Conservation (phyloP, 1,284 basidiomycete genomes). For the Thecaphora frezii region DNA sequence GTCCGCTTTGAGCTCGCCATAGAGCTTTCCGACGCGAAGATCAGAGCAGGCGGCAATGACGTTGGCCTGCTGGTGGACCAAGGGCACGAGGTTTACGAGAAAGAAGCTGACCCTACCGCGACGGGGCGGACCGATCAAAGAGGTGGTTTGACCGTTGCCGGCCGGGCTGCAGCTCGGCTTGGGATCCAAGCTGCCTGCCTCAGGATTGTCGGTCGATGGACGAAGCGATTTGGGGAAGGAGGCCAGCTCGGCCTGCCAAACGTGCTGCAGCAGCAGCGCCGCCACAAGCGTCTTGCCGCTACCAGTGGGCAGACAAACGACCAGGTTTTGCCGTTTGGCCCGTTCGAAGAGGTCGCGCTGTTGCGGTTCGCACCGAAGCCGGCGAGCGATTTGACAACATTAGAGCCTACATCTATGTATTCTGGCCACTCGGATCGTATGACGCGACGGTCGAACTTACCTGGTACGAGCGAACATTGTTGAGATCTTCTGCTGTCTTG, state of each 20-base stretch:
- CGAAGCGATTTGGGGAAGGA: not conserved
- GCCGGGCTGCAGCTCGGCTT: too few relatives aligned
- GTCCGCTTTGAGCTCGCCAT: slow-evolving; percentile 28
- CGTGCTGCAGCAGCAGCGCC: slow-evolving; percentile 38
- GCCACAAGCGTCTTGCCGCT: slow-evolving; percentile 49
- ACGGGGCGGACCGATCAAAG: not conserved
- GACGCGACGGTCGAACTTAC: too few relatives aligned
- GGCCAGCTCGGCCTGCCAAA: slow-evolving; percentile 3
- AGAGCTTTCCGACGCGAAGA: slow-evolving; percentile 30
- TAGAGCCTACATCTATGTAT: too few relatives aligned
- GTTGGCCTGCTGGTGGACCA: slow-evolving; percentile 43
- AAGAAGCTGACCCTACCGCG: slow-evolving; percentile 20
- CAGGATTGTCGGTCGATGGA: too few relatives aligned
- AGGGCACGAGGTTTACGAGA: slow-evolving; percentile 41
- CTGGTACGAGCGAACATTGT: not conserved
- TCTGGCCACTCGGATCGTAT: too few relatives aligned
- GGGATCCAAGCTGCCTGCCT: not conserved
- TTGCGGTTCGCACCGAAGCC: not conserved
- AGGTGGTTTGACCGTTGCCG: not conserved
- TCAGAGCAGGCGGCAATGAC: slow-evolving; percentile 37
- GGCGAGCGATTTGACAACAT: not conserved
- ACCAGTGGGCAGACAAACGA: slow-evolving; percentile 48
- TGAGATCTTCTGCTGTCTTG: not conserved
- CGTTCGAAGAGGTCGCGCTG: slow-evolving; percentile 25
- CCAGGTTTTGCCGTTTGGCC: slow-evolving; percentile 28